A percentile compares a stretch with the other conserved stretches of the same genome.
These are phyloP conservation scores for Bonia amplexicaulis DNA, from an alignment of 176 grass and related monocot genomes.

Conservation along the genomic window DNA sequence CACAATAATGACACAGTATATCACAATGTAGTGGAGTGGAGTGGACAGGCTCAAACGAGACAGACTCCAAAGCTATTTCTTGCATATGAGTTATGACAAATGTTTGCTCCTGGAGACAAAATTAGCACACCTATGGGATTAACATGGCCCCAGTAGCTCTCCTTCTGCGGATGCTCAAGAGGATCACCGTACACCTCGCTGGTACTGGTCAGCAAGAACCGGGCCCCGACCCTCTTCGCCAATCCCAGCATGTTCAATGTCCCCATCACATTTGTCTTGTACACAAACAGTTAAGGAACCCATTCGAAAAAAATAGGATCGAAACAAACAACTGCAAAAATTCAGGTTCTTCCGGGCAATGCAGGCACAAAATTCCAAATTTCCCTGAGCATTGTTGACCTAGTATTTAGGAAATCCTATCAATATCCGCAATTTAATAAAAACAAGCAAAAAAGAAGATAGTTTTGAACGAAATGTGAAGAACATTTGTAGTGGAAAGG, in stretches of 20 bases:
- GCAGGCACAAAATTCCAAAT: slow-evolving; percentile 10
- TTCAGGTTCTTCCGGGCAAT: neutral
- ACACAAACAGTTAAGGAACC: slow-evolving; percentile 46
- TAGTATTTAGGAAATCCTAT: neutral
- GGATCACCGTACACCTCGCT: slow-evolving; percentile 94
- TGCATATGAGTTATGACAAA: neutral
- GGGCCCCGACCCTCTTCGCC: slow-evolving; percentile 85
- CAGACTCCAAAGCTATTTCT: neutral
- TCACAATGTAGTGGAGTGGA: neutral
- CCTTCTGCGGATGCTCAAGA: slow-evolving; percentile 93
- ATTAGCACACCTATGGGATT: slow-evolving; percentile 75
- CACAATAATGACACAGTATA: neutral
- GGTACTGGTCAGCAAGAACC: slow-evolving; percentile 90
- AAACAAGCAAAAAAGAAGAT: neutral
- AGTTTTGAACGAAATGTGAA: neutral
- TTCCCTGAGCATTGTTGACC: neutral
- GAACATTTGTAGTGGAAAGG: slow-evolving; percentile 29
- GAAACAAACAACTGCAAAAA: slow-evolving; percentile 6
- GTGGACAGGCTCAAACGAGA: neutral
- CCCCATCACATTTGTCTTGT: slow-evolving; percentile 99
- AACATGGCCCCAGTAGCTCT: slow-evolving; percentile 97
- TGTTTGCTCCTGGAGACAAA: neutral
- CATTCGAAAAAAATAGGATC: neutral
- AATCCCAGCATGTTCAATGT: slow-evolving; percentile 95
- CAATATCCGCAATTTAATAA: neutral